Evolutionary conservation across 169 alveolate species (phyloP), one percentile per base, ranked within the genome.

Genomic region (Eimeria necatrix): DNA sequence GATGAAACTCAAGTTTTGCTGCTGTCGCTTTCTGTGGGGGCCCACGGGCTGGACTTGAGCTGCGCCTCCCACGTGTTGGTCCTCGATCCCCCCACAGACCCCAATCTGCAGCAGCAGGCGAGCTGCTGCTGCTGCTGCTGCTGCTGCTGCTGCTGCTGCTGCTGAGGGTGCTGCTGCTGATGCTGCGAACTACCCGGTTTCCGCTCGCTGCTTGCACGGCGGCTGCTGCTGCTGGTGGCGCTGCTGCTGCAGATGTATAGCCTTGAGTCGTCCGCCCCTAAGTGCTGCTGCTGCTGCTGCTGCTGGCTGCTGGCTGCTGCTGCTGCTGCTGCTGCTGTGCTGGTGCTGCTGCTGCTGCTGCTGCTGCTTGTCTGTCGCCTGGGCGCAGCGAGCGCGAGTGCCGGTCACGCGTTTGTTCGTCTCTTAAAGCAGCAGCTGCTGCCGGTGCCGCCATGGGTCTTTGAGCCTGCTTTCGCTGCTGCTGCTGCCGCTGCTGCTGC

Each of bases 21-120:
- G 16, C 94, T 94, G n/a, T 78, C 93, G 14, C 53, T 94, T 14
- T 12, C 49, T 41, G 83, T 94, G 32, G 96, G 96, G 0, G 96
- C 96, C 49, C 94, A 83, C 59, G 96, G 96, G 12, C 86, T 94
- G 3, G 96, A 94, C 84, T 64, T 94, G 46, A 83, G 94, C 22
- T 94, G 96, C 60, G 96, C 96, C 3, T 68, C 94, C 10, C 96
- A 94, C n/a, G 81, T 94, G 5, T 90, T 94, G 8, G 53, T 94
- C n/a, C 94, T 81, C 2, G 96, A 94, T 68, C 96, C 96, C 78
- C 94, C 92, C 20, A 86, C 94, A 4, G 96, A 94, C 41, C 94
- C 94, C 10, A 94, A 94, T 61, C 59, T 94, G 14, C 94, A 94
- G 20, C 96, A 94, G 56, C 96, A 94, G 78, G 96, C 64, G 20